Evolutionary conservation across 2,329 filamentous ascomycete genomes (phyloP).

Genomic region (Ascochyta lentis): DNA sequence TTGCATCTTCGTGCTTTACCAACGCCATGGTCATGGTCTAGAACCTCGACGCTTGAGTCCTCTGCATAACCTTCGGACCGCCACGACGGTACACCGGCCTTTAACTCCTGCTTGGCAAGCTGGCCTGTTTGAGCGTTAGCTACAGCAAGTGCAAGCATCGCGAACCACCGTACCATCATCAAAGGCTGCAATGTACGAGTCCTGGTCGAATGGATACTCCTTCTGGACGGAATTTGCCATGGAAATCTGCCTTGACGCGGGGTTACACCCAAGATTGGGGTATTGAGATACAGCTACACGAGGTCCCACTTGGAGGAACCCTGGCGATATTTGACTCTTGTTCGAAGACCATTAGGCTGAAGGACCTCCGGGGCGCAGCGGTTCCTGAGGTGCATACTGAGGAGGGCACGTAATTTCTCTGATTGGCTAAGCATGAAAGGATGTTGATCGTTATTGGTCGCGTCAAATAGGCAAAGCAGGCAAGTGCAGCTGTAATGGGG

Average conservation of each 20-base stretch:
- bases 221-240: not conserved
- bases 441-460: too few relatives aligned
- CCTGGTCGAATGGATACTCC: slow-evolving; percentile 14
- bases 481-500: not conserved
- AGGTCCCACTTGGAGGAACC: too few relatives aligned
- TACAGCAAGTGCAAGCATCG: not conserved
- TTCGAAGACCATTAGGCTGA: not conserved
- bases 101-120: slow-evolving; percentile 14
- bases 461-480: not conserved
- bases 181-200: slow-evolving; percentile 15
- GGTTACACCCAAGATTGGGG: not conserved
- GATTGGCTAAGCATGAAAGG: not conserved
- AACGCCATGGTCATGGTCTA: slow-evolving; percentile 11
- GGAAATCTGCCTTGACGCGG: not conserved
- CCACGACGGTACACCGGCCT: slow-evolving; percentile 9
- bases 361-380: not conserved
- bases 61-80: slow-evolving; percentile 16
- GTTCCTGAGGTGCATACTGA: not conserved
- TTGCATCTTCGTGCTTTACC: slow-evolving; percentile 3
- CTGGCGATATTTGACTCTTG: too few relatives aligned
- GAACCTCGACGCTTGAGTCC: slow-evolving; percentile 1
- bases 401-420: not conserved
- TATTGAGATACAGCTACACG: too few relatives aligned
- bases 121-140: not conserved
- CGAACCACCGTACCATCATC: slow-evolving; percentile 5